phyloP scores from a whole-genome alignment of 768 basidiomycete species.

The Hygrocybe punicea region DNA sequence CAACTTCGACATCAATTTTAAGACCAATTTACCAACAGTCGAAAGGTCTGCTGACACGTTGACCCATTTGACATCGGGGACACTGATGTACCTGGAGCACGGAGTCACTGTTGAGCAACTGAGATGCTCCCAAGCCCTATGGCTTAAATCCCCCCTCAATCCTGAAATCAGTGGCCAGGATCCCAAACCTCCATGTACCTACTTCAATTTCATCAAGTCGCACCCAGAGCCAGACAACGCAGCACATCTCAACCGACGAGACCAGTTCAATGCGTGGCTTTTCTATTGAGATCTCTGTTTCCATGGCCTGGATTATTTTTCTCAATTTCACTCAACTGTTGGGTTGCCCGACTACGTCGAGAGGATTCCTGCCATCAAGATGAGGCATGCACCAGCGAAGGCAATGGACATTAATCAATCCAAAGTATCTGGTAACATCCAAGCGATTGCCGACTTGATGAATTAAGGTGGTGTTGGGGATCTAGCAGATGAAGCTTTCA shows the following conservation, averaged over 20 bases:
- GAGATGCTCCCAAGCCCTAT: conserved; percentile 3
- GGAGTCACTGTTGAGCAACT: conserved; percentile 6
- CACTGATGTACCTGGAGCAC: conserved; percentile 14
- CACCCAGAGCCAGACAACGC: not conserved
- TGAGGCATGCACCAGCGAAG: not conserved
- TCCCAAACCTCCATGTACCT: too few relatives aligned
- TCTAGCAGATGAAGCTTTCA: not conserved
- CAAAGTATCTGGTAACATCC: too few relatives aligned
- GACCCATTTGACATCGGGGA: conserved; percentile 17
- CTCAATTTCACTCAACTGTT: conserved; percentile 7
- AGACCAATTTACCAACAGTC: conserved; percentile 8
- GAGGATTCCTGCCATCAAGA: conserved; percentile 11
- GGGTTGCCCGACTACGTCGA: conserved; percentile 11
- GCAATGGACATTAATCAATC: conserved; percentile 10
- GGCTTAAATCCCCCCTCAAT: conserved; percentile 8
- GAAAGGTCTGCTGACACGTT: conserved; percentile 11
- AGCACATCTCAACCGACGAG: conserved; percentile 5
- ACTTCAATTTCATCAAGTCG: not conserved
- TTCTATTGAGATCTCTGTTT: conserved; percentile 11
- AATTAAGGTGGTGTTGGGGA: conserved; percentile 1
- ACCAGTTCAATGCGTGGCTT: conserved; percentile 17
- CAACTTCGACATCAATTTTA: conserved; percentile 20
- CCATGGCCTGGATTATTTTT: conserved; percentile 18
- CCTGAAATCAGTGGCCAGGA: not conserved
- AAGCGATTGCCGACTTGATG: not conserved